Conservation (phyloP, 225 moss, liverwort and hornwort species). For the Takakia lepidozioides region DNA sequence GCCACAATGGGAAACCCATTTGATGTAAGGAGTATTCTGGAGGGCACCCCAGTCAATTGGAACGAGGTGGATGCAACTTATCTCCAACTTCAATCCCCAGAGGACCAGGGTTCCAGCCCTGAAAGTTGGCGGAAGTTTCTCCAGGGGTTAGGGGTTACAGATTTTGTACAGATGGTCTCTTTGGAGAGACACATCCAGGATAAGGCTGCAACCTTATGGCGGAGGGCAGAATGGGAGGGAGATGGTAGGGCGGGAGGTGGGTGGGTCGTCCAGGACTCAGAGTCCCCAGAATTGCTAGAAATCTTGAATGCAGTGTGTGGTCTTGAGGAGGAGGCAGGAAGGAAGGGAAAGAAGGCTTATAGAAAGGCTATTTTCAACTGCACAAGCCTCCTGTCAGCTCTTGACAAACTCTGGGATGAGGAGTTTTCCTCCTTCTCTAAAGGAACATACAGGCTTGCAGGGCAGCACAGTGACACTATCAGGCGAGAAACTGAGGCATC, state of each 20-base stretch:
- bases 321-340: constrained; percentile 6
- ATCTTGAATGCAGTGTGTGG: constrained; percentile 31
- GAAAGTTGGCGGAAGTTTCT: constrained; percentile 69
- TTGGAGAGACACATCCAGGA: constrained; percentile 37
- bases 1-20: constrained; percentile 47
- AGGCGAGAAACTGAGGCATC: constrained; percentile 38
- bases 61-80: constrained; percentile 73
- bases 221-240: constrained; percentile 56
- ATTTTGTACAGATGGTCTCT: constrained; percentile 60
- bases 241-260: constrained; percentile 14
- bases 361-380: constrained; percentile 37
- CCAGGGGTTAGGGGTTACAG: constrained; percentile 60
- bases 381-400: constrained; percentile 47
- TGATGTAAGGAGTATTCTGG: constrained; percentile 46
- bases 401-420: constrained; percentile 56
- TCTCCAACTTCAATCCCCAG: constrained; percentile 37
- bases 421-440: constrained; percentile 32
- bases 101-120: constrained; percentile 22
- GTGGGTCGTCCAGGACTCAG: constrained; percentile 74
- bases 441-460: constrained; percentile 19
- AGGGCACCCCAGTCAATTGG: constrained; percentile 57
- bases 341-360: constrained; percentile 8
- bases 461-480: constrained; percentile 17
- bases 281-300: constrained; percentile 61
- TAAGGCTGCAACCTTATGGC: constrained; percentile 55